Percentiles rank a stretch among this genome's conserved stretches.
phyloP scores from a whole-genome alignment of 2,329 filamentous ascomycete species.

The Nothomitra cinnamomea region DNA sequence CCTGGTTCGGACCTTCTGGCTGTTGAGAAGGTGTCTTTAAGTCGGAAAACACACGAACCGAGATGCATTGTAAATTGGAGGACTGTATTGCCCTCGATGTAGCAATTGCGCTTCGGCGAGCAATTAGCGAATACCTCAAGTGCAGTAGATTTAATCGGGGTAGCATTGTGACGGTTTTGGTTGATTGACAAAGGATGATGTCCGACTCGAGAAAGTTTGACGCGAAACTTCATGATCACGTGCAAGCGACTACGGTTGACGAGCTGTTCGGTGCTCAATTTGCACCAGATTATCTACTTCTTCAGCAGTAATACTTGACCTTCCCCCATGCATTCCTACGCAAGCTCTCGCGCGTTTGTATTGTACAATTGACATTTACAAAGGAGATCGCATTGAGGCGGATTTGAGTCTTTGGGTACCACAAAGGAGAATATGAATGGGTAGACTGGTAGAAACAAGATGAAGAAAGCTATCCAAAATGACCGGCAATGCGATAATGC shows the following conservation, averaged over 20 bases:
- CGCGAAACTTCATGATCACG: not conserved
- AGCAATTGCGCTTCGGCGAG: conserved; percentile 6
- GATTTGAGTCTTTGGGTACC: no score
- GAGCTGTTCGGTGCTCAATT: no score
- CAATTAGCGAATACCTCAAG: conserved; percentile 12
- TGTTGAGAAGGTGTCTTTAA: not conserved
- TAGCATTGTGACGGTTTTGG: conserved; percentile 17
- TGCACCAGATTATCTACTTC: no score
- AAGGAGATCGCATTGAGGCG: no score
- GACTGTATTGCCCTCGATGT: not conserved
- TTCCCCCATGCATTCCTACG: no score
- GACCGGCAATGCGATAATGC: no score
- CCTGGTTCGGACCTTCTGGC: conserved; percentile 30
- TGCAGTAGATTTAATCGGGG: conserved; percentile 21
- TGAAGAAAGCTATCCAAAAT: no score
- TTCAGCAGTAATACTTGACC: no score
- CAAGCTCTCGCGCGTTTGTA: no score
- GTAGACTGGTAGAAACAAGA: no score
- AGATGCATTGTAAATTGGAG: not conserved
- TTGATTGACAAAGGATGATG: not conserved
- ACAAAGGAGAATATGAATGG: no score
- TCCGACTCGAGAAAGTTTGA: not conserved
- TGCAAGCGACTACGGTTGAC: not conserved
- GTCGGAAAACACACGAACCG: not conserved
- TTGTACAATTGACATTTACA: no score